These are phyloP conservation scores for Aureobasidium mangrovei DNA, from an alignment of 2,329 filamentous ascomycete species.

Conservation along the genomic window DNA sequence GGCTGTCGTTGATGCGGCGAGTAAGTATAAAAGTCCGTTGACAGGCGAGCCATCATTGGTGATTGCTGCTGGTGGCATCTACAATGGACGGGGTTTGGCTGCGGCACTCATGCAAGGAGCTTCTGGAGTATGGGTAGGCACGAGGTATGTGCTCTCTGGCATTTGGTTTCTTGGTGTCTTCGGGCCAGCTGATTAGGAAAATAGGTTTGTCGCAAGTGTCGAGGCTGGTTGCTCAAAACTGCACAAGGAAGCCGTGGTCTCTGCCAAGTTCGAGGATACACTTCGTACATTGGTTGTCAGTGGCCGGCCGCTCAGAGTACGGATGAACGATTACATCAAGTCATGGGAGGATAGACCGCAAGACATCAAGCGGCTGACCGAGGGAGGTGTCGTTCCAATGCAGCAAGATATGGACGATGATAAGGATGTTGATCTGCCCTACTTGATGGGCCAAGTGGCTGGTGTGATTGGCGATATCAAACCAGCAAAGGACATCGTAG, in stretches of 20 bases:
- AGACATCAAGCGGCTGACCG: constrained; percentile 66
- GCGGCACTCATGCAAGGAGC: constrained; percentile 81
- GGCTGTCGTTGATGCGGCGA: constrained; percentile 75
- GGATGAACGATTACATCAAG: constrained; percentile 74
- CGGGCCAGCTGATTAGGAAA: not conserved
- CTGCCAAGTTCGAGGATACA: constrained; percentile 71
- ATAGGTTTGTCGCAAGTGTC: constrained; percentile 63
- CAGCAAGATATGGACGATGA: constrained; percentile 74
- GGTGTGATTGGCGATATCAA: constrained; percentile 68
- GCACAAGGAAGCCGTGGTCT: constrained; percentile 78
- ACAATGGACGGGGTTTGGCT: constrained; percentile 72
- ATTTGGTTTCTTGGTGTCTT: not conserved
- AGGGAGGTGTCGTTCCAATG: constrained; percentile 69
- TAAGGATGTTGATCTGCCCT: constrained; percentile 69
- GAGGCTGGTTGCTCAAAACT: constrained; percentile 73
- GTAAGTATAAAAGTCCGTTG: constrained; percentile 60
- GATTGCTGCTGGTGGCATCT: constrained; percentile 81
- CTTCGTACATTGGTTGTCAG: constrained; percentile 72
- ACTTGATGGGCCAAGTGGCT: constrained; percentile 90
- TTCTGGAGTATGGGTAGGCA: constrained; percentile 86
- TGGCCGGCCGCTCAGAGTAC: constrained; percentile 71
- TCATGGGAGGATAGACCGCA: constrained; percentile 70
- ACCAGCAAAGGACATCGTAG: constrained; percentile 76
- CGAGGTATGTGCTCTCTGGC: constrained; percentile 39
- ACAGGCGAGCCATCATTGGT: constrained; percentile 66